Conservation (phyloP, 805 yeast genomes). For the Pichia cabralensis region DNA sequence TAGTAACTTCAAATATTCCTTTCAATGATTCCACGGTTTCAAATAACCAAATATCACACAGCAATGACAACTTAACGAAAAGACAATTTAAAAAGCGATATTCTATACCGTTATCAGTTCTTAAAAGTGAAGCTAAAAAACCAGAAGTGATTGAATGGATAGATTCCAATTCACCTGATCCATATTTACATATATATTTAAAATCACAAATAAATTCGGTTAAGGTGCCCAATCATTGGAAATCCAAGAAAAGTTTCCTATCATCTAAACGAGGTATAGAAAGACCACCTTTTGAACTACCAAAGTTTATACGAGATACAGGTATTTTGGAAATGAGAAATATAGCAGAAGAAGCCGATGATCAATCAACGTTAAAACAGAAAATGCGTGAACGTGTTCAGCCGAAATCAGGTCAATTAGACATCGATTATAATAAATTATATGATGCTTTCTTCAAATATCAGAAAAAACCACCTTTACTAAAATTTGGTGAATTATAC, state of each 20-base stretch:
- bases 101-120: conserved; percentile 54
- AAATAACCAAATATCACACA: background rate
- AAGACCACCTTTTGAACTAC: conserved; percentile 65
- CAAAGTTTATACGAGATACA: conserved; percentile 67
- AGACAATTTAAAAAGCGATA: conserved; percentile 41
- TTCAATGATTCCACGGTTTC: too few species aligned
- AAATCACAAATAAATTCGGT: conserved; percentile 59
- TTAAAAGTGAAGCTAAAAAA: conserved; percentile 47
- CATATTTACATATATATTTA: conserved; percentile 50
- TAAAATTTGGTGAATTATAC: conserved; percentile 65
- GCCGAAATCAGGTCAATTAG: conserved; percentile 79
- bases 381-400: conserved; percentile 75
- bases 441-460: conserved; percentile 80
- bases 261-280: conserved; percentile 57
- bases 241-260: conserved; percentile 62
- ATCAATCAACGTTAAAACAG: conserved; percentile 47
- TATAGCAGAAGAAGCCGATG: conserved; percentile 32
- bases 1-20: too few species aligned
- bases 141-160: conserved; percentile 79
- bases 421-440: conserved; percentile 72
- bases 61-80: conserved; percentile 4
- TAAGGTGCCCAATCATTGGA: conserved; percentile 84
- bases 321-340: conserved; percentile 85
- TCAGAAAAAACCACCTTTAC: conserved; percentile 64
- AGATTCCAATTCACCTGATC: conserved; percentile 80